These are phyloP conservation scores for Harringtonia aguacate DNA, from an alignment of 2,329 filamentous ascomycete genomes.

Conservation along the genomic window DNA sequence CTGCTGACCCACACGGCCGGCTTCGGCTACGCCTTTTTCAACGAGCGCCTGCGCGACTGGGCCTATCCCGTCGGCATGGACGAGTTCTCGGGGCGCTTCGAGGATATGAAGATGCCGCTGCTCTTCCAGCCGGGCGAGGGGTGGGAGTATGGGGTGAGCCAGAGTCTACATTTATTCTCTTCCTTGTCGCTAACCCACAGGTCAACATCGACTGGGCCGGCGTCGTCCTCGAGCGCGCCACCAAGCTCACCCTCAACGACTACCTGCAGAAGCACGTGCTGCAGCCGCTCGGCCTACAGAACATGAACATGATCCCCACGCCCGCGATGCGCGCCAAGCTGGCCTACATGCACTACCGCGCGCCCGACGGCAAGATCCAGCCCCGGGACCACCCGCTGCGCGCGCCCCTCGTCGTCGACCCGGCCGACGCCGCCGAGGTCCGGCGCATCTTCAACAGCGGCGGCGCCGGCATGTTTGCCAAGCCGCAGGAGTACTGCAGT, in stretches of 20 bases:
- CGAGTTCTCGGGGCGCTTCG: conserved; percentile 43
- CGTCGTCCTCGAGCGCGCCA: conserved; percentile 29
- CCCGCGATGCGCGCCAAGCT: conserved; percentile 38
- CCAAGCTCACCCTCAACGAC: conserved; percentile 27
- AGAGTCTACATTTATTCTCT: conserved; percentile 33
- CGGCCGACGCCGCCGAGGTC: conserved; percentile 1
- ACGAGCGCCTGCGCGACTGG: conserved; percentile 35
- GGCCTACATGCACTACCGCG: conserved; percentile 41
- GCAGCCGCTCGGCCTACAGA: conserved; percentile 33
- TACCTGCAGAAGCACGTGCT: conserved; percentile 34
- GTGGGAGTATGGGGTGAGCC: conserved; percentile 36
- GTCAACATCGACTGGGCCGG: conserved; percentile 40
- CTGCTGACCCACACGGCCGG: conserved; percentile 44
- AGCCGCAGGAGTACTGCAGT: conserved; percentile 26
- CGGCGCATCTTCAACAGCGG: conserved; percentile 24
- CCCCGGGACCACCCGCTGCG: conserved; percentile 22
- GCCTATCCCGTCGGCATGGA: conserved; percentile 39
- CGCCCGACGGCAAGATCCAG: conserved; percentile 26
- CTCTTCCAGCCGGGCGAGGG: conserved; percentile 32
- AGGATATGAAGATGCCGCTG: conserved; percentile 30
- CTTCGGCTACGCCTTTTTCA: conserved; percentile 47
- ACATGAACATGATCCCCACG: conserved; percentile 36
- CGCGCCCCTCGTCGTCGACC: conserved; percentile 6
- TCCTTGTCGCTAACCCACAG: conserved; percentile 37
- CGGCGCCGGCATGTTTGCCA: conserved; percentile 31